Conservation (phyloP, 495 filamentous ascomycete species). For the Penicillium daleae region DNA sequence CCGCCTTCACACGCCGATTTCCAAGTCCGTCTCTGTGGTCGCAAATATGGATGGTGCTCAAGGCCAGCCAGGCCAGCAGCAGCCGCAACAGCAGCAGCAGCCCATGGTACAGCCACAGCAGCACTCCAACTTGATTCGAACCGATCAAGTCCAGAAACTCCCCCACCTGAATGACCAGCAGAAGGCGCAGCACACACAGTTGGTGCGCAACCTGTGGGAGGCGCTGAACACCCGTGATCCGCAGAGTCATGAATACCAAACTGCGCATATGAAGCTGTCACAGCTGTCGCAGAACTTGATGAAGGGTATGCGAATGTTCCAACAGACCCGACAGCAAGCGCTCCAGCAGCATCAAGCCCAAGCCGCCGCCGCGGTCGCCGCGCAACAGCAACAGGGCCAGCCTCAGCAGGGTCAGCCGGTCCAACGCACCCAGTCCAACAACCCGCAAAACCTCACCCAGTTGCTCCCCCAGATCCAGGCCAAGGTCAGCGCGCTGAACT, state of each 20-base stretch:
- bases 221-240: constrained; percentile 60
- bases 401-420: constrained; percentile 39
- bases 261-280: constrained; percentile 65
- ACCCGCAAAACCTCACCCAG: constrained; percentile 46
- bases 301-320: constrained; percentile 56
- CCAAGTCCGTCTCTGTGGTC: constrained; percentile 2
- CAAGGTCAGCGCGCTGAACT: constrained; percentile 50
- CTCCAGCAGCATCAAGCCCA: constrained; percentile 35
- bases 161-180: constrained; percentile 60
- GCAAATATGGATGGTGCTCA: constrained; percentile 42
- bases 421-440: constrained; percentile 44
- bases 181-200: constrained; percentile 66
- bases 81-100: constrained; percentile 8
- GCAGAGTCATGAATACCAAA: constrained; percentile 58
- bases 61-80: constrained; percentile 34
- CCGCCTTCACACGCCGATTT: neutral
- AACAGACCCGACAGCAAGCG: constrained; percentile 49
- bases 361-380: constrained; percentile 5
- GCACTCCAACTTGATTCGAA: constrained; percentile 53
- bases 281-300: constrained; percentile 67
- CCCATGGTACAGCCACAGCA: constrained; percentile 42
- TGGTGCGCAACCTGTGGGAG: constrained; percentile 64
- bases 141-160: constrained; percentile 56
- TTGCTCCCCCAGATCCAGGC: constrained; percentile 48
- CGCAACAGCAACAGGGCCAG: constrained; percentile 22